Evolutionary conservation across 257 asterid genomes (phyloP).

Genomic region (Nicotiana knightiana): DNA sequence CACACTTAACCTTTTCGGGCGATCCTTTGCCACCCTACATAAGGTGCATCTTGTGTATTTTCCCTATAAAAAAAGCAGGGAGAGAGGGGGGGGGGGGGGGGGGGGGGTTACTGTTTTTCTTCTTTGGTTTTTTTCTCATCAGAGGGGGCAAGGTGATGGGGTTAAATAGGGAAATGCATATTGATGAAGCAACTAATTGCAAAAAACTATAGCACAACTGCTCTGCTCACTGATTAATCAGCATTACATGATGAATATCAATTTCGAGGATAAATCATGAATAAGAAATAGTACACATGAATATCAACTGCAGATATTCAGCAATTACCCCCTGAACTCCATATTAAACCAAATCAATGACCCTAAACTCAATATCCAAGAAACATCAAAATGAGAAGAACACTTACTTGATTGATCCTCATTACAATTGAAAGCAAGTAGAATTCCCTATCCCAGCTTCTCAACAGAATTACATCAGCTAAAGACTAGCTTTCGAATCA

Average conservation of each 20-base stretch:
- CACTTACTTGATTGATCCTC: neutral
- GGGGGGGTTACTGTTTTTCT: too few relatives aligned
- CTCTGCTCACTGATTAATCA: neutral
- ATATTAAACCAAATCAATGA: neutral
- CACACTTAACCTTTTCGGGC: too few relatives aligned
- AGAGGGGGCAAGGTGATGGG: too few relatives aligned
- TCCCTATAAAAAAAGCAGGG: too few relatives aligned
- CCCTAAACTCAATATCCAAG: neutral
- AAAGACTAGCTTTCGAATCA: neutral
- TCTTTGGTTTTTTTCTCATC: too few relatives aligned
- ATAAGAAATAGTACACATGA: neutral
- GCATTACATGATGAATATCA: neutral
- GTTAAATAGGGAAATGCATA: neutral
- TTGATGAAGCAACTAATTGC: neutral
- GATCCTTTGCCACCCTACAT: too few relatives aligned
- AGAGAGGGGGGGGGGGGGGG: too few relatives aligned
- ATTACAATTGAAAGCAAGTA: neutral
- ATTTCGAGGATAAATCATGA: neutral
- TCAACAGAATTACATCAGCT: constrained; percentile 8
- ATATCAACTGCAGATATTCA: constrained; percentile 1
- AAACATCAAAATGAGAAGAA: constrained; percentile 5
- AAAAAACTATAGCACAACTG: neutral
- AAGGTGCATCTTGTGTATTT: too few relatives aligned
- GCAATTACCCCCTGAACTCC: neutral
- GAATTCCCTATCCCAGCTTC: constrained; percentile 2